Evolutionary conservation across 83 land plant species (phyloP).

Genomic region (Isoetes engelmannii): DNA sequence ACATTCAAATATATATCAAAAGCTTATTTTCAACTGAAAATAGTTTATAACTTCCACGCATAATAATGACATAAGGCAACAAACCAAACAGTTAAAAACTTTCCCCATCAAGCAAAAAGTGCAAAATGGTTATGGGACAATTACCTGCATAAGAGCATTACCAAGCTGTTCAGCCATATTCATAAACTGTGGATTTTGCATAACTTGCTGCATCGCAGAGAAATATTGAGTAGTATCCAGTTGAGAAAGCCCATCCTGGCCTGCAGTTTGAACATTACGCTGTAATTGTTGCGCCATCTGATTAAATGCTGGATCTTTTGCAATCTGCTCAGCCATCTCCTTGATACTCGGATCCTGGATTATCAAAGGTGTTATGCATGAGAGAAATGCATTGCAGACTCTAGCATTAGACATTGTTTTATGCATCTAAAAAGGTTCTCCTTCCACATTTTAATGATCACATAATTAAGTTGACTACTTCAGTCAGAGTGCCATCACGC

Average conservation of each 20-base stretch:
- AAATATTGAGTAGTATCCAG: constrained; percentile 74
- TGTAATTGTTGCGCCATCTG: constrained; percentile 95
- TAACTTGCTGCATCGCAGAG: constrained; percentile 87
- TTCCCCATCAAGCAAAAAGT: no score
- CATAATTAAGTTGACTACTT: neutral
- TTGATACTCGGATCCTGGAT: constrained; percentile 83
- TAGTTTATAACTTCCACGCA: no score
- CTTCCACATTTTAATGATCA: neutral
- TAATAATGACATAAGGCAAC: no score
- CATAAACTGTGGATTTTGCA: constrained; percentile 98
- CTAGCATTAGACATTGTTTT: neutral
- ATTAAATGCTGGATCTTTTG: constrained; percentile 83
- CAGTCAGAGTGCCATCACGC: neutral
- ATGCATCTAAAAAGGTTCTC: neutral
- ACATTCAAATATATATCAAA: no score
- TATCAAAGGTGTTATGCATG: neutral
- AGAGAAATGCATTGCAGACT: no score
- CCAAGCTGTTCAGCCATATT: constrained; percentile 95
- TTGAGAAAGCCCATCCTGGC: constrained; percentile 54
- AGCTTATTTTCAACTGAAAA: no score
- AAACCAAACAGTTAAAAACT: no score
- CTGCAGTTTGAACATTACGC: constrained; percentile 57
- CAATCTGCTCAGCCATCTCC: constrained; percentile 80
- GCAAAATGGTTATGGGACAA: neutral
- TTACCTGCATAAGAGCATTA: constrained; percentile 88